phyloP scores from a whole-genome alignment of 140 eudicot species.

The Flaveria floridana region DNA sequence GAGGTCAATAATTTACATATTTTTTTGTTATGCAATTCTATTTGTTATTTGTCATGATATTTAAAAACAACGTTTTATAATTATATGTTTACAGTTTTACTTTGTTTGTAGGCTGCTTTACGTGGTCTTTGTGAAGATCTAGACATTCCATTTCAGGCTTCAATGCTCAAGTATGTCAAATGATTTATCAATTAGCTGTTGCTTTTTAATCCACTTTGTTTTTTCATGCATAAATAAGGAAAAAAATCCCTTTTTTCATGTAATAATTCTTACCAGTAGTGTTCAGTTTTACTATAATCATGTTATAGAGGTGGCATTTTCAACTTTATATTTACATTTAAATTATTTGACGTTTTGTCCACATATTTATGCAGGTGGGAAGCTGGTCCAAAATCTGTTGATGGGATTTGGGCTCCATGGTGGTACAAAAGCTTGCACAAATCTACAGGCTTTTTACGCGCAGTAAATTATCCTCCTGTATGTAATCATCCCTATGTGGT shows the following conservation, averaged over 20 bases:
- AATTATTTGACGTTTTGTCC: not conserved
- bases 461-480: conserved; percentile 67
- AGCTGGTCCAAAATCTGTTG: conserved; percentile 81
- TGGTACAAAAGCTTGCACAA: conserved; percentile 84
- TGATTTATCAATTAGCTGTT: conserved; percentile 6
- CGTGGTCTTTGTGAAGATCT: conserved; percentile 83
- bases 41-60: not conserved
- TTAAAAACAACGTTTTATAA: not conserved
- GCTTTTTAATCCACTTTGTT: not conserved
- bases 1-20: conserved; percentile 49
- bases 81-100: conserved; percentile 15
- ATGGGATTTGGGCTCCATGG: conserved; percentile 98
- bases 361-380: conserved; percentile 72
- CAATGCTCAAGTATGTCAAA: conserved; percentile 85
- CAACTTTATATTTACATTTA: not conserved
- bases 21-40: not conserved
- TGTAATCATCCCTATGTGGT: conserved; percentile 24
- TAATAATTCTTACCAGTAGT: not conserved
- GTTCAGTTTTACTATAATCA: not conserved
- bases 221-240: not conserved
- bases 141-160: conserved; percentile 78
- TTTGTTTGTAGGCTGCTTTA: conserved; percentile 58
- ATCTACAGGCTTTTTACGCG: conserved; percentile 59
- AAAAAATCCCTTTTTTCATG: not conserved
- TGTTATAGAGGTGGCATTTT: not conserved